phyloP scores from a whole-genome alignment of 2,329 filamentous ascomycete genomes.

The Macrophomina phaseolina region DNA sequence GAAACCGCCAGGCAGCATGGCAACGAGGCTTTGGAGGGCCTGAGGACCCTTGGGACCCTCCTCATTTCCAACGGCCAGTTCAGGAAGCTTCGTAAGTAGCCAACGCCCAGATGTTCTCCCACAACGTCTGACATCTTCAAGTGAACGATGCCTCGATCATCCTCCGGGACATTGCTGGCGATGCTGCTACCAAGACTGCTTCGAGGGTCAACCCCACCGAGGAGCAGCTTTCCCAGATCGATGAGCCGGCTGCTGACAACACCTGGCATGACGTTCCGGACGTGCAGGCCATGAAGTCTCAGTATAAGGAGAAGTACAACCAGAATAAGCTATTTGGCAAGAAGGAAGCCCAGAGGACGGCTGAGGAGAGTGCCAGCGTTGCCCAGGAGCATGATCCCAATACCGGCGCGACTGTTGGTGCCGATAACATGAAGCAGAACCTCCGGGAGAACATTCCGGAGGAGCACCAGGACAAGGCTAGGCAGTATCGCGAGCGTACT shows the following conservation, averaged over 20 bases:
- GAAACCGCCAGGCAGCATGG: slow-evolving; percentile 81
- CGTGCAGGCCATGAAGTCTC: slow-evolving; percentile 71
- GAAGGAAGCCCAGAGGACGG: slow-evolving; percentile 67
- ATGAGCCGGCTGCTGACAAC: slow-evolving; percentile 85
- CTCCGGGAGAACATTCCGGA: slow-evolving; percentile 69
- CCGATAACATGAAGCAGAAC: slow-evolving; percentile 59
- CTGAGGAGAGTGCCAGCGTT: slow-evolving; percentile 61
- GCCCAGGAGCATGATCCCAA: slow-evolving; percentile 61
- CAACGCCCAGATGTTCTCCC: neutral
- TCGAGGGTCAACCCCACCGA: slow-evolving; percentile 76
- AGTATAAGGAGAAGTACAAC: slow-evolving; percentile 67
- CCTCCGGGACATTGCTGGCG: slow-evolving; percentile 87
- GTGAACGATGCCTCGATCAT: slow-evolving; percentile 81
- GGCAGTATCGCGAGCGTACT: slow-evolving; percentile 56
- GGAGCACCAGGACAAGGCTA: slow-evolving; percentile 50
- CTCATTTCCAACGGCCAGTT: slow-evolving; percentile 97
- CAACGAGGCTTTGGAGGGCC: slow-evolving; percentile 79
- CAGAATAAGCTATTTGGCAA: slow-evolving; percentile 59
- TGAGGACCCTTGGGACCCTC: slow-evolving; percentile 86
- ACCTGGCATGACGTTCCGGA: slow-evolving; percentile 90
- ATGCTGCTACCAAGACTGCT: slow-evolving; percentile 82
- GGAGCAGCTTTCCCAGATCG: slow-evolving; percentile 77
- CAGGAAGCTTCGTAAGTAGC: slow-evolving; percentile 77
- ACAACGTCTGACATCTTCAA: slow-evolving; percentile 37
- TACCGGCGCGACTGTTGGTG: slow-evolving; percentile 52